Percentiles rank a stretch among this genome's conserved stretches.
Conservation (phyloP, 139 green algal genomes). For the Microglena sp. region DNA sequence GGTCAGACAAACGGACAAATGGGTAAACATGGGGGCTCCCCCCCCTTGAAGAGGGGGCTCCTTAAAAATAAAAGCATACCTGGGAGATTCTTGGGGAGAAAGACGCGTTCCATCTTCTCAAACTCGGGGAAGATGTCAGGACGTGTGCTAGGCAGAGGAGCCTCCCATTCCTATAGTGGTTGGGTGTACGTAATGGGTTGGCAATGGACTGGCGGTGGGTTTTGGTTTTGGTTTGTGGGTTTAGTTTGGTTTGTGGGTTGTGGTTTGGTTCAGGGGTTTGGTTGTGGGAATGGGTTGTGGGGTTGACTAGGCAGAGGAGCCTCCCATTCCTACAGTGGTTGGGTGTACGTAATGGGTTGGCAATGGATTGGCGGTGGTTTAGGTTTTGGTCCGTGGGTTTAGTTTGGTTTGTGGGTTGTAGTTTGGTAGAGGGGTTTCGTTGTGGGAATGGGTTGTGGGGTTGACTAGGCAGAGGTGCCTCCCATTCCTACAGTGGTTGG, state of each 20-base stretch:
- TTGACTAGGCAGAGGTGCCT: constrained; percentile 74
- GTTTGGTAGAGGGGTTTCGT: no score
- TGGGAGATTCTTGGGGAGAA: constrained; percentile 56
- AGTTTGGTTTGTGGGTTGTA: neutral
- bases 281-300: constrained; percentile 86
- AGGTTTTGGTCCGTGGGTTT: neutral
- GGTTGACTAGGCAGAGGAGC: constrained; percentile 73
- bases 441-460: constrained; percentile 85
- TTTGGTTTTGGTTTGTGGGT: constrained; percentile 5
- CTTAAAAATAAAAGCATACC: neutral
- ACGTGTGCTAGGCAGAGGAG: constrained; percentile 69
- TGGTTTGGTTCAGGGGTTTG: constrained; percentile 1
- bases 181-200: no score
- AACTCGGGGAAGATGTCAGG: constrained; percentile 92
- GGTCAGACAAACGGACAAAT: no score
- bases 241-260: neutral
- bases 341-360: no score
- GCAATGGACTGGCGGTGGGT: no score
- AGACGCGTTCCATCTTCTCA: constrained; percentile 76
- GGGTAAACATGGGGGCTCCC: no score
- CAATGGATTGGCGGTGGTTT: no score
- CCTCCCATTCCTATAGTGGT: constrained; percentile 90
- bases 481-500: constrained; percentile 91
- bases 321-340: constrained; percentile 90
- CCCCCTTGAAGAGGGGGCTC: no score